These are phyloP conservation scores for Boletus reticuloceps DNA, from an alignment of 768 basidiomycete species.

Conservation along the genomic window DNA sequence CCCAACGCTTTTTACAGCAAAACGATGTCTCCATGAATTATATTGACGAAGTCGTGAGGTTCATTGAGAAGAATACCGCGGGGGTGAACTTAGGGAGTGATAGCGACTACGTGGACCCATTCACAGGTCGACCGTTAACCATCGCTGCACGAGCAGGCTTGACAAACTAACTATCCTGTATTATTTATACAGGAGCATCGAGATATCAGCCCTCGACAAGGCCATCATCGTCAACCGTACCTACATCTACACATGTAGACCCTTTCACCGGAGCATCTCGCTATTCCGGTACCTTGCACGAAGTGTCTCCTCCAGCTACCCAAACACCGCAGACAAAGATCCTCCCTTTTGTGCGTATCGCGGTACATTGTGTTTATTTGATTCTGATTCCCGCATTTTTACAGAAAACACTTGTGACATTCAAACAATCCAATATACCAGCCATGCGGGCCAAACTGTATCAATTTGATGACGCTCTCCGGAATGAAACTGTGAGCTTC, in stretches of 20 bases:
- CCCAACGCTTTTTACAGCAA: slow-evolving; percentile 79
- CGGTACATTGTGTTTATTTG: not conserved
- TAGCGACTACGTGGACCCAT: slow-evolving; percentile 80
- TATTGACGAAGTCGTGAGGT: slow-evolving; percentile 85
- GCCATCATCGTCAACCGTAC: slow-evolving; percentile 28
- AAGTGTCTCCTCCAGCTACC: slow-evolving; percentile 29
- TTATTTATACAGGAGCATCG: slow-evolving; percentile 49
- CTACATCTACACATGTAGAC: slow-evolving; percentile 49
- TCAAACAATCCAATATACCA: slow-evolving; percentile 78
- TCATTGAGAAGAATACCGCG: slow-evolving; percentile 89
- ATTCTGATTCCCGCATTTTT: not conserved
- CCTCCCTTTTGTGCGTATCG: slow-evolving; percentile 48
- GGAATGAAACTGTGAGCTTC: slow-evolving; percentile 61
- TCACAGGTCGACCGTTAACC: slow-evolving; percentile 58
- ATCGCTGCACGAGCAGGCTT: not conserved
- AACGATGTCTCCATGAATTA: slow-evolving; percentile 84
- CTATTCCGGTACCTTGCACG: slow-evolving; percentile 45
- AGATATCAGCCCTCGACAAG: slow-evolving; percentile 51
- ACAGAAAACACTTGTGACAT: slow-evolving; percentile 65
- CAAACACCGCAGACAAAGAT: slow-evolving; percentile 37
- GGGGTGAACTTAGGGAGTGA: slow-evolving; percentile 68
- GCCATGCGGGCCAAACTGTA: slow-evolving; percentile 79
- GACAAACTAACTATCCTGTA: not conserved
- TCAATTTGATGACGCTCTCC: slow-evolving; percentile 69
- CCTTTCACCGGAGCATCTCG: slow-evolving; percentile 74